These are phyloP conservation scores for Hanseniaspora thailandica DNA, from an alignment of 805 yeast species.

Conservation along the genomic window DNA sequence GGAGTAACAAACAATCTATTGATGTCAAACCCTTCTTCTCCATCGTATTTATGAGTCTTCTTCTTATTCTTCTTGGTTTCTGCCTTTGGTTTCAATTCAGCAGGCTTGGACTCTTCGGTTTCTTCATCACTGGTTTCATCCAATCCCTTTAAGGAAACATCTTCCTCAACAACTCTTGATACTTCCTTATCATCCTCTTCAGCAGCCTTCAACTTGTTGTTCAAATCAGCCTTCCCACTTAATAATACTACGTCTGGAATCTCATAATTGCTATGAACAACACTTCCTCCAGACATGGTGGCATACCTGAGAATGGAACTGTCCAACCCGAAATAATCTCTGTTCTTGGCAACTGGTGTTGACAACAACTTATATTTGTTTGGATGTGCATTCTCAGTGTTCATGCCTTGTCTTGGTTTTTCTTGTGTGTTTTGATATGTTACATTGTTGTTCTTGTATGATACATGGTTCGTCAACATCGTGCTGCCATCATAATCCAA, in stretches of 20 bases:
- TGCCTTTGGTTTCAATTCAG: not conserved
- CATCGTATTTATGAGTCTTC: not conserved
- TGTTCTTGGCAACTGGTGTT: slow-evolving; percentile 12
- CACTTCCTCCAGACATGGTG: slow-evolving; percentile 14
- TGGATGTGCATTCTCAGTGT: not conserved
- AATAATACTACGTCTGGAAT: slow-evolving; percentile 11
- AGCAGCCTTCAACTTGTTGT: not conserved
- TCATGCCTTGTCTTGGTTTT: not conserved
- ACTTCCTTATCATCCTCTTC: not conserved
- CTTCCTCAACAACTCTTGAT: slow-evolving; percentile 10
- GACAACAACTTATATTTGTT: slow-evolving; percentile 11
- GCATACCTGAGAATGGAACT: slow-evolving; percentile 16
- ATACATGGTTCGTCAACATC: slow-evolving; percentile 1
- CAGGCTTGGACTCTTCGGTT: not conserved
- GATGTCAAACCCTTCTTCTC: slow-evolving; percentile 1
- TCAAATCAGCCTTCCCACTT: slow-evolving; percentile 6
- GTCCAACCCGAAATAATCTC: slow-evolving; percentile 10
- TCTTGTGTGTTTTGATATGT: not conserved
- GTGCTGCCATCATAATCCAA: slow-evolving; percentile 13
- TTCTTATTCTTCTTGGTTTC: not conserved
- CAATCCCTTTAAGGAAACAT: slow-evolving; percentile 8
- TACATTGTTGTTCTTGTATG: slow-evolving; percentile 6
- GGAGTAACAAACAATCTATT: slow-evolving; percentile 12
- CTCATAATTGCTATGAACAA: slow-evolving; percentile 7
- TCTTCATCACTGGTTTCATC: slow-evolving; percentile 15